Base-by-base conservation (phyloP, 768 basidiomycete species). In the Obba rivulosa region DNA sequence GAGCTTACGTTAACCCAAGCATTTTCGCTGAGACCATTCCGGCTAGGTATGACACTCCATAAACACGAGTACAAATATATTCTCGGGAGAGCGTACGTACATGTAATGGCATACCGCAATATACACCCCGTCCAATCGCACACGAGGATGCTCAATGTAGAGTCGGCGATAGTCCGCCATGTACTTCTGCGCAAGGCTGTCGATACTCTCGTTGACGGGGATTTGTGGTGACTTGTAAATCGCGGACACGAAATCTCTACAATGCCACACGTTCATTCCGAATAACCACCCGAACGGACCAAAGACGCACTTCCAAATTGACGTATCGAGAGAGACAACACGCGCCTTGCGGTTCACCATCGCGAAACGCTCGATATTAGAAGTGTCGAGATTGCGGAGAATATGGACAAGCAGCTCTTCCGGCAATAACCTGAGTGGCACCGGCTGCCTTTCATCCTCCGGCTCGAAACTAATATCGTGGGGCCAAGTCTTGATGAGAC, bases 61-160 rank as follows among this genome's bases (percentile, higher is more conserved):
- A 42, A 59, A 34, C 42, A 34, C 46, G 36, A 35, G 49, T 46
- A 42, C 37, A 44, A 46, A 42, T 20, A 17, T 44, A 49, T 45
- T 28, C 7, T 39, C 44, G 38, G 17, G 8, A 36, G 28, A 8
- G 34, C n/a, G 47, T 43, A 65, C 81, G 52, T 63, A 88, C 87
- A 85, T 71, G 56, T 90, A 95, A 64, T 92, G 92, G 59, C 92
- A 94, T 17, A 89, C 86, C 18, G 90, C 84, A 44, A 96, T 93
- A 62, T 95, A 95, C 9, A 92, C 83, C 2, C 93, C 93, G 51
- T 95, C 93, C 53, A 85, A 62, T 34, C 93, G 81, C 41, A 95
- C 64, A 41, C 93, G 78, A 13, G 92, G 91, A 49, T 91, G 87
- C 64, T 92, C 87, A 37, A 95, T 78, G 62, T 79, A 90, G 8